Conservation (phyloP, 1,139 yeast genomes). For the Scheffersomyces parashehatae region DNA sequence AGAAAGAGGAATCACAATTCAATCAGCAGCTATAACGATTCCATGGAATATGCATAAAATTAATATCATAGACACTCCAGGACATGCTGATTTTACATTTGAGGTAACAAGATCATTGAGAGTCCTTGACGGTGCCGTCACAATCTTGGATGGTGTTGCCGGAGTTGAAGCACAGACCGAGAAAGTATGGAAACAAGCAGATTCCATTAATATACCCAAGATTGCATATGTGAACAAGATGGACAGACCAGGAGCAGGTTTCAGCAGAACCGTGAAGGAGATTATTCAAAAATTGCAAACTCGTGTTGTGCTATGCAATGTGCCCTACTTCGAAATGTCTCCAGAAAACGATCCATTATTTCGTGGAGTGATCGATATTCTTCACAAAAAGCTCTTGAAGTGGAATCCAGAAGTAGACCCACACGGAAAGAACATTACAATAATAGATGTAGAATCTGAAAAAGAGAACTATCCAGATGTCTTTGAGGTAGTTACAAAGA, state of each 20-base stretch:
- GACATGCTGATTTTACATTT: conserved; percentile 96
- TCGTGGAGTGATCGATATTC: conserved; percentile 80
- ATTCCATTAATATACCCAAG: conserved; percentile 64
- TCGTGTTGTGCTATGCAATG: conserved; percentile 67
- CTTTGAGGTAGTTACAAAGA: conserved; percentile 50
- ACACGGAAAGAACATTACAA: conserved; percentile 58
- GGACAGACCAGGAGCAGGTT: conserved; percentile 97
- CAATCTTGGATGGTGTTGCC: conserved; percentile 92
- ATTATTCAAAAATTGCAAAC: conserved; percentile 77
- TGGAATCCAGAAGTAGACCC: conserved; percentile 55
- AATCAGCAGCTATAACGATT: conserved; percentile 92
- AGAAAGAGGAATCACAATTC: conserved; percentile 92
- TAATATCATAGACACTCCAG: conserved; percentile 95
- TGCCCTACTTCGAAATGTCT: conserved; percentile 65
- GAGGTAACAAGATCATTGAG: conserved; percentile 89
- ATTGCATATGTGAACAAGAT: conserved; percentile 85
- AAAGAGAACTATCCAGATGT: conserved; percentile 32
- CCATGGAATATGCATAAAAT: conserved; percentile 80
- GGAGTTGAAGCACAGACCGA: conserved; percentile 99
- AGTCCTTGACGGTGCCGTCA: conserved; percentile 91
- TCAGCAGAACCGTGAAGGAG: conserved; percentile 84
- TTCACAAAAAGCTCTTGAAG: conserved; percentile 61
- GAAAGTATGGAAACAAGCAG: conserved; percentile 92
- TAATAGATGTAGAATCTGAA: conserved; percentile 38
- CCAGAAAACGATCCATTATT: conserved; percentile 49